Base-by-base conservation (phyloP, 768 basidiomycete genomes). In the Hirschioporus abietinus region DNA sequence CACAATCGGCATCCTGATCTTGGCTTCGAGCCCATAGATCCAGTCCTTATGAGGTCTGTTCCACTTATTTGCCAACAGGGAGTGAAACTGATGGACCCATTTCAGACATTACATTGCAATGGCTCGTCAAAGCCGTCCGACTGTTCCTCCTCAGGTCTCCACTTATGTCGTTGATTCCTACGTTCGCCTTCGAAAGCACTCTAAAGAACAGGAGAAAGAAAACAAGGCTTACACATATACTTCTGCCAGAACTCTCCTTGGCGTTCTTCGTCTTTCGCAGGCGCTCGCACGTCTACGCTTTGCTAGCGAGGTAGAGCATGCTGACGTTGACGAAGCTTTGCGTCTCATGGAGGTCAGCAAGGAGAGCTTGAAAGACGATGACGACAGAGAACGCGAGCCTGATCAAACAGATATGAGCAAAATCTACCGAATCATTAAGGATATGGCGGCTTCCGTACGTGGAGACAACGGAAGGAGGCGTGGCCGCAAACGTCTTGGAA, bases 301-400 rank as follows among this genome's bases (percentile, higher is more conserved):
- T 79, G 86, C 91, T 63, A 86, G 90, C 72, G 79, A 79, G 1
- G 97, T 99, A 57, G 88, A 88, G 63, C 87, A 89, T 66, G 83
- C 85, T 52, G 97, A 99, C 74, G 95, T 99, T 15, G 95, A 99
- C 73, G 97, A 99, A 78, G 97, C 97, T 1, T 81, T 99, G 68
- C 88, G 97, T 52, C 80, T 99, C 68, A 99, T 99, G 96, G 94
- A 95, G 67, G 94, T 92, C 71, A 94, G 92, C 79, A 99, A 99
- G 77, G 91, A 93, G 73, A 93, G 90, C 72, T 79, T 99, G 71
- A 82, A 88, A 65, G 93, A 96, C 60, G 93, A 93, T 12, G 85
- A 87, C 23, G 89, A 90, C 58, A 82, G 83, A 59, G 89, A 87
- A 35, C 78, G 75, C 8, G 80, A 79, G 30, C 81, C 82, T 4